Evolutionary conservation across 208 protist species (phyloP), one percentile per base, ranked within the genome.

Genomic region (Acanthamoeba lenticulata): DNA sequence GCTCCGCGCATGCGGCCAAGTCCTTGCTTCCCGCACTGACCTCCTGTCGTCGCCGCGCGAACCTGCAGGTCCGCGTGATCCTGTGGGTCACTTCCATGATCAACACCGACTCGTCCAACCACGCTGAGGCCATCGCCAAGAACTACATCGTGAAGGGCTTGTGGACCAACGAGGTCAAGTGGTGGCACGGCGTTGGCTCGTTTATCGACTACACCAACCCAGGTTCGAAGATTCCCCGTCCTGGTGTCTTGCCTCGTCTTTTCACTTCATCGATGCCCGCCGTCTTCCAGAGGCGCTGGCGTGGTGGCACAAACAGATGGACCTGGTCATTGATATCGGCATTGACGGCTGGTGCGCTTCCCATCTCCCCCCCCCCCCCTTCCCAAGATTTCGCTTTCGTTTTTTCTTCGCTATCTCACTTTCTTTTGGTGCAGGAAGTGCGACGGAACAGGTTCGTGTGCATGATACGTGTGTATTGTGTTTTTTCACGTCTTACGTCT

Each of bases 251-350:
- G 1, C 0, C 19, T 27, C 32, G 1, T 29, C 29, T 2, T 27
- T 9, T 27, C 45, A 19, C 5, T 52, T 5, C 45, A 52, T 52
- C 15, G 9, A 52, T 15, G 45, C 45, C 45, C 45, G 15, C 9
- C 45, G 45, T 15, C 32, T 4, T 42, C 67, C 72, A 49, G 83
- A 93, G 40, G 94, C 86, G 6, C 32, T 95, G 42, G 86, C 27
- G n/a, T 93, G 88, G 88, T 93, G 88, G 92, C 92, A 94, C 42
- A 52, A 47, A 21, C 93, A 94, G 67, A 92, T 94, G 81, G 85
- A 94, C 60, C 24, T 42, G 0, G 93, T 94, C 17, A n/a, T 94
- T 29, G 83, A 94, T 38, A 92, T 94, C 13, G 93, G 93, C 45
- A 57, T 94, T 55, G 94, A 95, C 42, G 94, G 94, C 45, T 95